A percentile compares a stretch with the other conserved stretches of the same genome.
Conservation (phyloP, 192 early-diverging fungal genomes). For the Phlyctochytrium arcticum region DNA sequence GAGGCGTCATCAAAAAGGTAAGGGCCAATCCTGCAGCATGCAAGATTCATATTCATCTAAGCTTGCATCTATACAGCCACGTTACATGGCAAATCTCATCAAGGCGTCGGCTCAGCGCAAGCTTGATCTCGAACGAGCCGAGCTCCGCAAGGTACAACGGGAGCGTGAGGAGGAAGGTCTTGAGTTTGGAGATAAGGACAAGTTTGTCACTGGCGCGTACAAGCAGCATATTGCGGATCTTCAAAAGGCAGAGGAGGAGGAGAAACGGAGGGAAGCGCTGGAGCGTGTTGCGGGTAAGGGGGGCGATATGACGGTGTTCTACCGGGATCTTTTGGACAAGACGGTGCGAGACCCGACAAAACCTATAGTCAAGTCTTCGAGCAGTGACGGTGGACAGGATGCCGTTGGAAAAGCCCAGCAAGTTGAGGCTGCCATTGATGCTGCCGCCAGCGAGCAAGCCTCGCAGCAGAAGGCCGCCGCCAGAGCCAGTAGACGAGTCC, state of each 20-base stretch:
- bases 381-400: background rate
- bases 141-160: conserved; percentile 63
- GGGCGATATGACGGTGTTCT: conserved; percentile 55
- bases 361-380: conserved; percentile 13
- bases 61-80: conserved; percentile 39
- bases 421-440: background rate
- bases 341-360: conserved; percentile 33
- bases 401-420: background rate
- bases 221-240: conserved; percentile 61
- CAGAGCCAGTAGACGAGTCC: conserved; percentile 33
- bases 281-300: conserved; percentile 42
- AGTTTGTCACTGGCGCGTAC: conserved; percentile 75
- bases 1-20: conserved; percentile 40
- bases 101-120: conserved; percentile 65
- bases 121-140: conserved; percentile 62
- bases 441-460: conserved; percentile 33
- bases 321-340: conserved; percentile 55
- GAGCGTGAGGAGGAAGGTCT: conserved; percentile 72
- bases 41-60: background rate
- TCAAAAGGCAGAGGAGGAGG: conserved; percentile 56
- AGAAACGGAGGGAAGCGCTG: conserved; percentile 48
- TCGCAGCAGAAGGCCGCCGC: conserved; percentile 32
- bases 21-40: background rate
- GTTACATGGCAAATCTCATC: conserved; percentile 62
- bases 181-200: conserved; percentile 71